Percentiles rank a stretch among this genome's conserved stretches.
Evolutionary conservation across 1,284 basidiomycete genomes (phyloP).

Genomic region (Tausonia pullulans): DNA sequence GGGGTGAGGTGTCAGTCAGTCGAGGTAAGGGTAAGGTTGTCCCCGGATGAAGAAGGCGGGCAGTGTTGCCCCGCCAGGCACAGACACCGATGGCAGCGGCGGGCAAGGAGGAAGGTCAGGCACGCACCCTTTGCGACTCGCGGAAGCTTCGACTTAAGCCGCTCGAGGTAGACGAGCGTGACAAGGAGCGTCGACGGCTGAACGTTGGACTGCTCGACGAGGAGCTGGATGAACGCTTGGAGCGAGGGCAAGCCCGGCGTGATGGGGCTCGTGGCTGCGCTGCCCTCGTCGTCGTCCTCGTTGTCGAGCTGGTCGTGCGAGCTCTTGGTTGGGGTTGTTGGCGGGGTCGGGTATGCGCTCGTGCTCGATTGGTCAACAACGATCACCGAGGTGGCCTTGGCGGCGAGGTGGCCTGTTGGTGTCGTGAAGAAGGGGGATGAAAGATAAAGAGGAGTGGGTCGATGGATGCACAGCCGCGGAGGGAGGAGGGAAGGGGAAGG

Average conservation of each 20-base stretch:
- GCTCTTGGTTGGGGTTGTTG: constrained; percentile 46
- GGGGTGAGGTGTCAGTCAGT: no score
- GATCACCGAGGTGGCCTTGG: constrained; percentile 29
- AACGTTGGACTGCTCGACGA: constrained; percentile 77
- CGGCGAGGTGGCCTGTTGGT: constrained; percentile 20
- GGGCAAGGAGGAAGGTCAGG: background rate
- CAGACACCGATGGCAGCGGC: background rate
- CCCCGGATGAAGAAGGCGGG: background rate
- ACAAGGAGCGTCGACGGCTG: constrained; percentile 84
- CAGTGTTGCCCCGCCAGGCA: background rate
- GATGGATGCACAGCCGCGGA: no score
- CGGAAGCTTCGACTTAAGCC: constrained; percentile 70
- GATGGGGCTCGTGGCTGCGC: constrained; percentile 29
- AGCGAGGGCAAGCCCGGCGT: constrained; percentile 49
- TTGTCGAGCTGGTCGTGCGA: constrained; percentile 15
- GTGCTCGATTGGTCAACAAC: constrained; percentile 27
- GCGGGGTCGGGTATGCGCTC: constrained; percentile 41
- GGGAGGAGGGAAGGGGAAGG: background rate
- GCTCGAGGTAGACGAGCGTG: constrained; percentile 88
- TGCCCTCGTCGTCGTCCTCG: constrained; percentile 5
- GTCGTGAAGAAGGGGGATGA: background rate
- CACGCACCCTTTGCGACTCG: constrained; percentile 66
- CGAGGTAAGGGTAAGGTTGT: background rate
- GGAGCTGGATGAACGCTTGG: constrained; percentile 72
- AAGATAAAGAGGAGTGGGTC: background rate